These are phyloP conservation scores for Paramecium primaurelia DNA, from an alignment of 73 alveolate species.

Conservation along the genomic window DNA sequence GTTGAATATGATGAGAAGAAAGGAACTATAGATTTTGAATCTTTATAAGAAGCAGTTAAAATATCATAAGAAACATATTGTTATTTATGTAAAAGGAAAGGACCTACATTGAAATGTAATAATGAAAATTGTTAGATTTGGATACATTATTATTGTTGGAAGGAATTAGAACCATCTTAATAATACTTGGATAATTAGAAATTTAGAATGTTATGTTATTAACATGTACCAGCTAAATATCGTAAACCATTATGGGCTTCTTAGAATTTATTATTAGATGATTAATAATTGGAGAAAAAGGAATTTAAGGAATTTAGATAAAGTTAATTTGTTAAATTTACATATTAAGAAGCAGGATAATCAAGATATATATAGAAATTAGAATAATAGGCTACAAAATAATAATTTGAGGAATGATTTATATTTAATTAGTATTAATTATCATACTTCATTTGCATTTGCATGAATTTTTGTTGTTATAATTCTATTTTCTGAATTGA, in stretches of 20 bases:
- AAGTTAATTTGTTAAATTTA: neutral
- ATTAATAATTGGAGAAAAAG: neutral
- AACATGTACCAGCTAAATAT: neutral
- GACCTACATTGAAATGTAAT: constrained; percentile 18
- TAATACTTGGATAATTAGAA: neutral
- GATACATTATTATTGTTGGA: constrained; percentile 35
- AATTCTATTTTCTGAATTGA: neutral
- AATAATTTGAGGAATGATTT: neutral
- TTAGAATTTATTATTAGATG: neutral
- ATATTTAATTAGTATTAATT: neutral
- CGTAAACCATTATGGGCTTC: neutral
- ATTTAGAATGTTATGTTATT: neutral
- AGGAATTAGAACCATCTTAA: neutral
- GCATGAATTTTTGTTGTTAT: neutral
- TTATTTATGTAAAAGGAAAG: constrained; percentile 23
- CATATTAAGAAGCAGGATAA: neutral
- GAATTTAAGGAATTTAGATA: neutral
- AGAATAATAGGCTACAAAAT: neutral
- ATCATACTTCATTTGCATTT: neutral
- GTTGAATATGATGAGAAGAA: neutral
- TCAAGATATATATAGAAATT: neutral
- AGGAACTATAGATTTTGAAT: neutral
- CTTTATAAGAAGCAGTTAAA: neutral
- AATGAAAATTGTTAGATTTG: neutral
- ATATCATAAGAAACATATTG: neutral